Base-by-base conservation (phyloP, 495 filamentous ascomycete species). In the Staphylotrichum tortipilum region DNA sequence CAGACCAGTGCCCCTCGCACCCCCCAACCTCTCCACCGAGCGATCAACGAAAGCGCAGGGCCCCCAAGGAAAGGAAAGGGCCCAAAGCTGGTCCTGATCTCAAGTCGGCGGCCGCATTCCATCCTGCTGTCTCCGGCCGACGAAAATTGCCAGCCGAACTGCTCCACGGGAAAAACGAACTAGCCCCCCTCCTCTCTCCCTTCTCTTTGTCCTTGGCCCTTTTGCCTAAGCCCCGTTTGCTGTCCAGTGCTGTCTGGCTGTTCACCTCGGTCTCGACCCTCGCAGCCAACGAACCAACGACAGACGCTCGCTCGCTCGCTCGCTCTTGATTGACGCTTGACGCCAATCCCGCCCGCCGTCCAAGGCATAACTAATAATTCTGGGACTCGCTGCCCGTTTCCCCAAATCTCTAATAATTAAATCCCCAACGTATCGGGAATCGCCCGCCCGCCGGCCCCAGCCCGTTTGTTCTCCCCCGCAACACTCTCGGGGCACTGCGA, bases 1-100 rank as follows among this genome's bases (percentile, higher is more conserved):
- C 21, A 1, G 40, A 21, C 44, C 8, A n/a, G n/a, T 44, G 18
- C 8, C 23, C 41, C 21, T 50, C 37, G 28, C 17, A 9, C 30
- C 40, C 42, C 21, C 29, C 6, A 40, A 26, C 41, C n/a, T n/a
- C n/a, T 45, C 49, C 49, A 45, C 49, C 41, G 49, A 33, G 39
- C 49, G 41, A 45, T n/a, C 41, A 36, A 45, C 18, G n/a, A 34
- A 24, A 11, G 42, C 5, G 28, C 35, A 23, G 37, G 24, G 33
- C 39, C 34, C 34, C 26, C 10, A 10, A 28, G 26, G 26, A 10
- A 28, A 10, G 6, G 21, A 40, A 51, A 23, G 33, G 41, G 30
- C 47, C 21, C 35, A 41, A 42, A 50, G 29, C 29, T 24, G 21
- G 29, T 26, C 23, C 31, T 42, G 21, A 30, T 34, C 23, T 31